These are phyloP conservation scores for Triticum turgidum DNA, from an alignment of 176 grass and related monocot genomes.

Conservation along the genomic window DNA sequence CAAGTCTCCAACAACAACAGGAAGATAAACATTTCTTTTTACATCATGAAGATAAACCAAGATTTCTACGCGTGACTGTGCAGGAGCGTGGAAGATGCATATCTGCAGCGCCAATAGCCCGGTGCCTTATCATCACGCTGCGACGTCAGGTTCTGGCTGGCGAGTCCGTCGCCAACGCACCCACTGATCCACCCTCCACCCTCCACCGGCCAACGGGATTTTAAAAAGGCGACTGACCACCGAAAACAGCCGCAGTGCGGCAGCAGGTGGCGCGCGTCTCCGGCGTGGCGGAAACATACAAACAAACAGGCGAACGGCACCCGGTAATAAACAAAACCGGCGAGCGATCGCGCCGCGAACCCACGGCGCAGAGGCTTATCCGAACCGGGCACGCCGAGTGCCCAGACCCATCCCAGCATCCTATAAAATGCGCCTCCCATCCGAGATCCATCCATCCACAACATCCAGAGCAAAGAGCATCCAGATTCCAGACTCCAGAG, in stretches of 20 bases:
- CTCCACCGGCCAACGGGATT: constrained; percentile 35
- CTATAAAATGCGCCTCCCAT: constrained; percentile 14
- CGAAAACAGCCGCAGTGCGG: background rate
- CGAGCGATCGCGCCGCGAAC: background rate
- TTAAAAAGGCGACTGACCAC: background rate
- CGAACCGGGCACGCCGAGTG: background rate
- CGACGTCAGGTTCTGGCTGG: background rate
- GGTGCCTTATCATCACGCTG: background rate
- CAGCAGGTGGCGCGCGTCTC: background rate
- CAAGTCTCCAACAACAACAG: background rate
- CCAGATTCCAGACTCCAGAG: background rate
- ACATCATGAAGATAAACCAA: background rate
- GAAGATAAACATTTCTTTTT: too few species aligned
- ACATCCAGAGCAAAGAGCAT: background rate
- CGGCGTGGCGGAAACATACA: background rate
- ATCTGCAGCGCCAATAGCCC: background rate
- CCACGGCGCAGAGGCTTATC: background rate
- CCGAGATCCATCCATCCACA: background rate
- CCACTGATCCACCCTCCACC: background rate
- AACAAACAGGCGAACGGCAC: constrained; percentile 1
- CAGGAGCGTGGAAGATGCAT: background rate
- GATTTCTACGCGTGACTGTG: background rate
- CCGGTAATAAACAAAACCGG: constrained; percentile 15
- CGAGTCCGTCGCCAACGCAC: background rate
- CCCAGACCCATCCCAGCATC: background rate